These are phyloP conservation scores for Cyberlindnera euphorbiae DNA, from an alignment of 805 yeast genomes.

Conservation along the genomic window DNA sequence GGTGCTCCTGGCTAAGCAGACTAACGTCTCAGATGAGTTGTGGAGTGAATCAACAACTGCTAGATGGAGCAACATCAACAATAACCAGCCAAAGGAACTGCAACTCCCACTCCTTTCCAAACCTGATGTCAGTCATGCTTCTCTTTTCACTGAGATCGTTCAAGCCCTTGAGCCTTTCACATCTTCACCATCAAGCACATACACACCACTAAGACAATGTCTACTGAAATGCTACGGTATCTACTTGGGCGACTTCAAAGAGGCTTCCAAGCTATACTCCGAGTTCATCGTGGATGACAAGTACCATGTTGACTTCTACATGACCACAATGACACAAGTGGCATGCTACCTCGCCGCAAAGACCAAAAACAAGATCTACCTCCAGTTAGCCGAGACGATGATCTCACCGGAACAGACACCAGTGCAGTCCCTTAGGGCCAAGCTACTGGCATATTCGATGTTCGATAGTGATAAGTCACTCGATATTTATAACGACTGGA, in stretches of 20 bases:
- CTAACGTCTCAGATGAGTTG: slow-evolving; percentile 1
- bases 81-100: slow-evolving; percentile 1
- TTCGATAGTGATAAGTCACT: slow-evolving; percentile 37
- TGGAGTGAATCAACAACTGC: slow-evolving; percentile 5
- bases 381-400: slow-evolving; percentile 36
- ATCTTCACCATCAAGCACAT: neutral
- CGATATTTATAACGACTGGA: slow-evolving; percentile 41
- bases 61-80: slow-evolving; percentile 2
- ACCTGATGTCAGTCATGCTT: slow-evolving; percentile 5
- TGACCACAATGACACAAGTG: slow-evolving; percentile 36
- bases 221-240: slow-evolving; percentile 16
- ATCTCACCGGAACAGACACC: slow-evolving; percentile 25
- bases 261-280: slow-evolving; percentile 22
- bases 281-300: slow-evolving; percentile 35
- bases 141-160: slow-evolving; percentile 2
- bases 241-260: slow-evolving; percentile 7
- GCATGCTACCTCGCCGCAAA: slow-evolving; percentile 38
- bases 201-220: slow-evolving; percentile 4
- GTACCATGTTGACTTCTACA: slow-evolving; percentile 37
- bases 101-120: neutral
- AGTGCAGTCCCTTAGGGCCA: slow-evolving; percentile 31
- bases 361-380: slow-evolving; percentile 25
- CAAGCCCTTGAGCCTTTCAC: slow-evolving; percentile 7
- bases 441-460: slow-evolving; percentile 38
- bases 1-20: slow-evolving; percentile 4